These are phyloP conservation scores for Calonectria pteridis DNA, from an alignment of 2,329 filamentous ascomycete genomes.

Conservation along the genomic window DNA sequence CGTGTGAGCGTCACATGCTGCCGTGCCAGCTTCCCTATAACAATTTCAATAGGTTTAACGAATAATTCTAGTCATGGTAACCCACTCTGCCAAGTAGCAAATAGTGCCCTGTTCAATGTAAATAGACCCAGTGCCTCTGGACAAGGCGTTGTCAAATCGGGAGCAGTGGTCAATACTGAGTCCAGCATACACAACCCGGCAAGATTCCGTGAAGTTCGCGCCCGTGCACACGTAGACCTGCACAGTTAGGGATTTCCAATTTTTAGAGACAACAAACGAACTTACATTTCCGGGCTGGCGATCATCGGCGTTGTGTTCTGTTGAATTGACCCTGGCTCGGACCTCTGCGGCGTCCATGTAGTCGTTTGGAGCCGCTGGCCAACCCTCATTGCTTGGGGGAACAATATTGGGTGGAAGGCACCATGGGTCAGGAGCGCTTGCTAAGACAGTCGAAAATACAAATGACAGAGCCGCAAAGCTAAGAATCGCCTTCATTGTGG, in stretches of 20 bases:
- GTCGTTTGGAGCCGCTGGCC: background rate
- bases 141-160: background rate
- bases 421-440: background rate
- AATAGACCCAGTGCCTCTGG: background rate
- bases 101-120: background rate
- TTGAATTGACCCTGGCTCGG: background rate
- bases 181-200: background rate
- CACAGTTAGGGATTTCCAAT: background rate
- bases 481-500: background rate
- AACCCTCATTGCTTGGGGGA: background rate
- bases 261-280: accelerated
- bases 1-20: background rate
- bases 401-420: background rate
- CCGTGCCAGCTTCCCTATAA: background rate
- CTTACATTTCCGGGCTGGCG: background rate
- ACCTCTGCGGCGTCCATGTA: background rate
- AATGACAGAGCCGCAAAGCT: background rate
- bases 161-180: constrained; percentile 1
- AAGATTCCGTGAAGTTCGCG: background rate
- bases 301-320: background rate
- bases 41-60: too few relatives aligned
- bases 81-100: background rate
- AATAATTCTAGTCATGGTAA: too few relatives aligned
- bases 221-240: background rate
- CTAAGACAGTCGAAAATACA: background rate